Base-by-base conservation (phyloP, 352 stramenopile genomes). In the Thalassiosira mediterranea region DNA sequence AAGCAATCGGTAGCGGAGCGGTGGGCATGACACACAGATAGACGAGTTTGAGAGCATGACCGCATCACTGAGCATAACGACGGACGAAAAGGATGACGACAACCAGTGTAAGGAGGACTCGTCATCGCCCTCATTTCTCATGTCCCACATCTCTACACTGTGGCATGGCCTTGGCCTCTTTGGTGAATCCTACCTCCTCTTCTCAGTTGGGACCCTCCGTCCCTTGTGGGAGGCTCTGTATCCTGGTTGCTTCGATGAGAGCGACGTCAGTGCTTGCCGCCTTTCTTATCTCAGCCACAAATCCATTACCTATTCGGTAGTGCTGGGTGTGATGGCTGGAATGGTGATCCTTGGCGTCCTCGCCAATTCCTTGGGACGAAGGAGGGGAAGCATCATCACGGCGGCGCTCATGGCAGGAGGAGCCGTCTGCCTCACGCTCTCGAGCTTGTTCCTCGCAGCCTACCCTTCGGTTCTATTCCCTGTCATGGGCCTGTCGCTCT, bases 171-270 rank as follows among this genome's bases (percentile, higher is more conserved):
- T 90, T 3, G 76, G 79, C 23, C 62, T 88, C n/a, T 85, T 88
- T 57, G 76, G 79, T 42, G 86, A 91, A 81, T 89, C 79, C 4
- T 91, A 91, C 60, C 40, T 91, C 4, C 69, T 91, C 32, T 91
- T 91, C 59, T 79, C 51, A 40, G 79, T 90, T 21, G 86, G 86
- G 17, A 89, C 73, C 0, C 37, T 91, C 11, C 79, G 76, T 38
- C 86, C 86, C 3, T 17, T 91, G 13, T 91, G 86, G 86, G 49
- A 78, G 44, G 47, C 53, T 19, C 38, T 91, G 5, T 90, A 81
- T 49, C 82, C 76, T 1, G 17, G 69, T 11, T 91, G 84, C 37
- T 88, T 85, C 81, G 71, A 56, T 48, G 28, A 26, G 11, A 64
- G 0, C 21, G 21, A 51, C 37, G 15, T 15, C 37, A 44, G 15